Evolutionary conservation across 2,329 filamentous ascomycete genomes (phyloP).

Genomic region (Pseudogymnoascus sp.): DNA sequence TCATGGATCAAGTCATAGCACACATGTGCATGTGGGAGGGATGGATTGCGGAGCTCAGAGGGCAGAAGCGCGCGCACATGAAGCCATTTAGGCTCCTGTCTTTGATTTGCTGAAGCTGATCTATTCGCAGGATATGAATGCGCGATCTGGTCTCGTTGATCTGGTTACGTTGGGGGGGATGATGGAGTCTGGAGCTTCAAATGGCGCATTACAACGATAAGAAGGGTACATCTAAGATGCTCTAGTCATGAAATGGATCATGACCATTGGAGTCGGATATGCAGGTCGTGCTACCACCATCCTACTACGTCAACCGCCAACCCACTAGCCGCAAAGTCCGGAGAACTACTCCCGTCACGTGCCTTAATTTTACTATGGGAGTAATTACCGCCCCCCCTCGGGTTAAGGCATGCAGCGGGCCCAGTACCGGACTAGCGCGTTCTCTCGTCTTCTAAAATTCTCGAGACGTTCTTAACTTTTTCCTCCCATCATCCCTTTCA

Average conservation of each 20-base stretch:
- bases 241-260: constrained; percentile 6
- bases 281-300: constrained; percentile 2
- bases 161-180: neutral
- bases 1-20: constrained; percentile 6
- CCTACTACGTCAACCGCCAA: constrained; percentile 5
- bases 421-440: constrained; percentile 8
- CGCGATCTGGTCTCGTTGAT: neutral
- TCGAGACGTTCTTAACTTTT: constrained; percentile 13
- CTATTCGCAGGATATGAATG: neutral
- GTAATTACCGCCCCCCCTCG: neutral
- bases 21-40: neutral
- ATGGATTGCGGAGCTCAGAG: neutral
- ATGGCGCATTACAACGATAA: constrained; percentile 5
- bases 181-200: constrained; percentile 3
- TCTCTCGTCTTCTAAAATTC: constrained; percentile 15
- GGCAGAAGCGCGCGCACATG: neutral
- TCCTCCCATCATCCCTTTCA: constrained; percentile 10
- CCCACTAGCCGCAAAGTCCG: constrained; percentile 2
- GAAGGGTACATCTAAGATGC: constrained; percentile 3
- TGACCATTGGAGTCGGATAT: constrained; percentile 3
- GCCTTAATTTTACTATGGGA: neutral
- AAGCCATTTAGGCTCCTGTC: constrained; percentile 1
- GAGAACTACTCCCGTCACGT: neutral
- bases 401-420: neutral
- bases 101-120: neutral